Base-by-base conservation (phyloP, 306 rosid species). In the Bauhinia variegata region DNA sequence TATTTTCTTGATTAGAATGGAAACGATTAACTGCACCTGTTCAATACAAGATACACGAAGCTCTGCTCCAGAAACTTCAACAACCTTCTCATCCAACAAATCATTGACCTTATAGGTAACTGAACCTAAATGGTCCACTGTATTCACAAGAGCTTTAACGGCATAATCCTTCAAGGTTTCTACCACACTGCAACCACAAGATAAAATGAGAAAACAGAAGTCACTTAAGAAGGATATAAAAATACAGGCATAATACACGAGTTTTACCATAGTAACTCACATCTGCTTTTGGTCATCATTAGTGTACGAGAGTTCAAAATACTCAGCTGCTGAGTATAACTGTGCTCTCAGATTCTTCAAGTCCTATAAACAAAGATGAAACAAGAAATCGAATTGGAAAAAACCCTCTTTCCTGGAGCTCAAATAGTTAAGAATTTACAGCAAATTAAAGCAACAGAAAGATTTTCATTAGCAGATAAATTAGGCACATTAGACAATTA, bases 61-160 rank as follows among this genome's bases (percentile, higher is more conserved):
- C 73, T 95, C 96, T 0, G 99, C 84, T 71, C 87, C 89, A 28
- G 97, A 90, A 65, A 87, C 97, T 86, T 95, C 95, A 57, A 80
- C 95, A 51, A 91, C 96, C 74, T 95, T 95, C 75, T 95, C 99
- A 71, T 95, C 97, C 75, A 95, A 80, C 76, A 95, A 80, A 80
- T 90, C 97, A 28, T 82, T 88, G 49, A 95, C 97, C 83, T 95
- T 95, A 67, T 85, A 95, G 50, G 96, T 85, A 75, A 85, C 97
- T 61, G 99, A 90, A 68, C 99, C 99, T 75, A 95, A 77, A 77
- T 95, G 99, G 76, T 95, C 99, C 83, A 95, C 99, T 3, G 99
- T 95, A 85, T 90, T 95, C 64, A 95, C 99, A 41, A 95, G 86
- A 47, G 99, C 99, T 77, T 95, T 95, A 55, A 91, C 82, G 53